Percentiles rank a stretch among this genome's conserved stretches.
Conservation (phyloP, 2,329 filamentous ascomycete species). For the Leptographium procerum region DNA sequence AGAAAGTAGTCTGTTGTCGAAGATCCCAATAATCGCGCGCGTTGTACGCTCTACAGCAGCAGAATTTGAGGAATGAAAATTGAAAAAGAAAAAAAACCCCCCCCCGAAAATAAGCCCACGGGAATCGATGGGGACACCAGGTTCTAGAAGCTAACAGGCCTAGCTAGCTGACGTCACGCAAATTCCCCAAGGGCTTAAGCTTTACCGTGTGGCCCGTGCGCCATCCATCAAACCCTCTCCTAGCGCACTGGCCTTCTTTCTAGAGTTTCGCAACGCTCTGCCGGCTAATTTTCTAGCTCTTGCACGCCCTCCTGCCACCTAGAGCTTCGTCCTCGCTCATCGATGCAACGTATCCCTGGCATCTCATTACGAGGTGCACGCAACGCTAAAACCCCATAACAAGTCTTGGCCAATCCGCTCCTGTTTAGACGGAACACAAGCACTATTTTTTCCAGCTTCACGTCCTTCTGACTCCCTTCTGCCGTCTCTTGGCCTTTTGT, state of each 20-base stretch:
- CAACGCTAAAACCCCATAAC: too few relatives aligned
- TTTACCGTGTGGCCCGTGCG: background rate
- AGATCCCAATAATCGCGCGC: background rate
- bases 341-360: background rate
- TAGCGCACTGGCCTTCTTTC: background rate
- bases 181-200: background rate
- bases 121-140: too few relatives aligned
- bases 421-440: too few relatives aligned
- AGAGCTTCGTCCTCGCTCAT: background rate
- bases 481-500: background rate
- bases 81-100: background rate
- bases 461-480: too few relatives aligned
- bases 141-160: background rate
- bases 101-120: background rate
- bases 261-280: background rate
- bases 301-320: background rate
- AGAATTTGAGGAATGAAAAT: background rate
- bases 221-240: background rate
- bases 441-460: too few relatives aligned
- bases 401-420: too few relatives aligned
- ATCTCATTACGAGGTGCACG: too few relatives aligned
- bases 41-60: background rate
- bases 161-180: background rate
- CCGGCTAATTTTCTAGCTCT: constrained; percentile 2
- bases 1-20: background rate